Base-by-base conservation (phyloP, 192 early-diverging fungal species). In the Rhizoclosmatium sp. region DNA sequence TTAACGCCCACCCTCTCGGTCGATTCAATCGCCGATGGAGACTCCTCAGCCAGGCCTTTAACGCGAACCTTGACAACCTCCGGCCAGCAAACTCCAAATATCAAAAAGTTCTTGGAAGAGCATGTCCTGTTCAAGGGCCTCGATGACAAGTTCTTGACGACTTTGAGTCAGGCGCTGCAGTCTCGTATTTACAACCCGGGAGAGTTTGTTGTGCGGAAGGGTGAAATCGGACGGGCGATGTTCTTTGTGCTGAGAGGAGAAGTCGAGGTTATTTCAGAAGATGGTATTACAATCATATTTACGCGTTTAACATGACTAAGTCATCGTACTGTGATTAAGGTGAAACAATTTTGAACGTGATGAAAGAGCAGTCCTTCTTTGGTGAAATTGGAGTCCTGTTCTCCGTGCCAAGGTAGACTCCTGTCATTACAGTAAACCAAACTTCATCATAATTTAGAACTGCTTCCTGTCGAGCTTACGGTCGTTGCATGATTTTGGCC, bases 311-410 rank as follows among this genome's bases (percentile, higher is more conserved):
- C 21, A 21, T n/a, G 14, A 21, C 62, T 65, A 39, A 65, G 1
- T 31, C 21, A 12, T 41, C 41, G 9, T 65, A 41, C 4, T n/a
- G 14, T 65, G 19, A 2, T 19, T 39, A 21, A 86, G 85, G 84
- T 14, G 86, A 87, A 72, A 84, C 84, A 12, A 77, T 87, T 58
- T 71, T 87, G 60, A 86, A 86, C 74, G 80, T 87, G 44, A 86
- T 94, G 78, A 85, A 87, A 45, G 87, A 92, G 76, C 86, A 89
- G 59, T 89, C 87, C 41, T 94, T 94, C 82, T 94, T 94, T 76
- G 93, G 93, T n/a, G 93, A 94, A 73, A 92, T 94, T 31, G 93
- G 92, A 9, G 91, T 94, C 2, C 81, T 94, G 2, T 93, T 91
- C 78, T 87, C 87, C 14, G 88, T 94, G 23, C 91, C 92, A 1